Evolutionary conservation across 805 yeast genomes (phyloP), one percentile per base, ranked within the genome.

Genomic region (Metschnikowia lachancei): DNA sequence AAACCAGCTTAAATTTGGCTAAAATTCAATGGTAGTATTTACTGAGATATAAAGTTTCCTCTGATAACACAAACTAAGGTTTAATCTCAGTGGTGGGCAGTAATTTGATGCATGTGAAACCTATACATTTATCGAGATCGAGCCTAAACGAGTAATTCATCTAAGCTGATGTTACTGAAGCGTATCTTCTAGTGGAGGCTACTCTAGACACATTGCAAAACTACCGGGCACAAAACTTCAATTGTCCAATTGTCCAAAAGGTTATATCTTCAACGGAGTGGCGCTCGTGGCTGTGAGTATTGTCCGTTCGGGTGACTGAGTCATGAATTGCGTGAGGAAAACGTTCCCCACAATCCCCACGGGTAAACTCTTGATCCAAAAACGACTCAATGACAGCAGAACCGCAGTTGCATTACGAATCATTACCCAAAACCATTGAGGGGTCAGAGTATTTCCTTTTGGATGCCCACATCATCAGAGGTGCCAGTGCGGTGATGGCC

Each of bases 401-500:
- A 66, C 98, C 99, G 1, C 91, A 85, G 60, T 72, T 94, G 49
- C 97, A 91, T 63, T 81, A 83, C n/a, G 85, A 85, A 53, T 77
- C 80, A 19, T 65, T 92, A 32, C 97, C 97, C 0, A 61, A 65
- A 0, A 50, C 43, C 3, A 47, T 47, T 0, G 33, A 41, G 1
- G 50, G 59, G 34, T 63, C 69, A 30, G 79, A 77, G 50, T 80
- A 88, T 1, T 65, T 92, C 8, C 65, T 92, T 40, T 79, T 88
- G 59, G 97, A 92, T 60, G 88, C 96, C 0, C 97, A 92, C 62
- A 74, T 89, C 40, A 83, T 88, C 28, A 83, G 95, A 24, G 99
- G 98, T 2, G 95, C 97, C 0, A 96, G 96, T 0, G 83, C 91
- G 1, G 85, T 89, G 36, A 94, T 92, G 98, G 96, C 97, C 0